Evolutionary conservation across 768 basidiomycete genomes (phyloP).

Genomic region (Tubosaeta sp.): DNA sequence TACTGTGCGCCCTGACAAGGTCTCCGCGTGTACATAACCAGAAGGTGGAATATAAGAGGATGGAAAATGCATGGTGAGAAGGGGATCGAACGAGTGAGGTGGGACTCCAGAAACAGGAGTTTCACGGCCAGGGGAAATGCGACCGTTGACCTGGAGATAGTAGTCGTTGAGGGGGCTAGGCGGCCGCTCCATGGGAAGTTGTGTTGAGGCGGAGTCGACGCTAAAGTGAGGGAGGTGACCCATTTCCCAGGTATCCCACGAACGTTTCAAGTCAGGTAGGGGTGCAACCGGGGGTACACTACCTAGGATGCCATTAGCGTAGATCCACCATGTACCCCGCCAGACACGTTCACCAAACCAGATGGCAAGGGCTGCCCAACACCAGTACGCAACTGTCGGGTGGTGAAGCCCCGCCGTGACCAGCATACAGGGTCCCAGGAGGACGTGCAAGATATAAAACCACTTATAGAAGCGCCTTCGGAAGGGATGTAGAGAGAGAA

Average conservation of each 20-base stretch:
- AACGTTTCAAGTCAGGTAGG: not conserved
- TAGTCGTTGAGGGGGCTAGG: constrained; percentile 25
- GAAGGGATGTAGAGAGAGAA: constrained; percentile 48
- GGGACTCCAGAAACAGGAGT: not conserved
- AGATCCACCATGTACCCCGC: constrained; percentile 52
- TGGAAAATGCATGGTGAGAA: not conserved
- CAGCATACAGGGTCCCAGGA: constrained; percentile 60
- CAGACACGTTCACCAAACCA: constrained; percentile 63
- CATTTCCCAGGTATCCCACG: constrained; percentile 27
- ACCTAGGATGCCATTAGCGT: constrained; percentile 53
- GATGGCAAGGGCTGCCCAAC: constrained; percentile 54
- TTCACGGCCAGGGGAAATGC: not conserved
- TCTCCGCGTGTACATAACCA: constrained; percentile 64
- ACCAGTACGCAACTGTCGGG: constrained; percentile 64
- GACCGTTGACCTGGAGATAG: constrained; percentile 12
- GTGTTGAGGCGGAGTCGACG: not conserved
- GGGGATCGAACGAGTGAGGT: constrained; percentile 1
- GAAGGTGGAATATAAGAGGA: constrained; percentile 47
- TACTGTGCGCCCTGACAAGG: constrained; percentile 66
- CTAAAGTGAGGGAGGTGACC: constrained; percentile 5
- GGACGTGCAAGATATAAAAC: constrained; percentile 64
- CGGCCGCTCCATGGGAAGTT: constrained; percentile 5
- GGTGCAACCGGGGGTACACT: constrained; percentile 3
- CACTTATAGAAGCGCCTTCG: constrained; percentile 53
- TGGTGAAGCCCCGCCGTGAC: constrained; percentile 63